These are phyloP conservation scores for Zygnema circumcarinatum DNA, from an alignment of 139 green algal species.

Conservation along the genomic window DNA sequence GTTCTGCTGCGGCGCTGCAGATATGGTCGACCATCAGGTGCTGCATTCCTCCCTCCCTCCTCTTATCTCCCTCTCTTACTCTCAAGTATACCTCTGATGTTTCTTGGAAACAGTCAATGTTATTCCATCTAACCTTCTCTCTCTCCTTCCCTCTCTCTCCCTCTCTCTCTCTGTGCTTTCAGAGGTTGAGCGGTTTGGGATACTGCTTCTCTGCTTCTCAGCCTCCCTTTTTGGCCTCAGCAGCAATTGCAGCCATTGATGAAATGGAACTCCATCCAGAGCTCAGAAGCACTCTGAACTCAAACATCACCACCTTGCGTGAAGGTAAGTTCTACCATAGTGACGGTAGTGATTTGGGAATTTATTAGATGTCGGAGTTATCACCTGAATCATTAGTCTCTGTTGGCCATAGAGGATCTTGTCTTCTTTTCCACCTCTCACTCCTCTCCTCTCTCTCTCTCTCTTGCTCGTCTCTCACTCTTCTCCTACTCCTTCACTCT, in stretches of 20 bases:
- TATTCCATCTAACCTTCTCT: background rate
- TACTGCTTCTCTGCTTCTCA: conserved; percentile 97
- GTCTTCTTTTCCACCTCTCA: too few species aligned
- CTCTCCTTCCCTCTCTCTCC: background rate
- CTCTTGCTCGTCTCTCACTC: too few species aligned
- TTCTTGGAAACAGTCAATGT: background rate
- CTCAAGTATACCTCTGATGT: background rate
- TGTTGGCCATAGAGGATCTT: background rate
- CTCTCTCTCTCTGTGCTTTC: conserved; percentile 8
- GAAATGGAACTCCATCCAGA: conserved; percentile 37
- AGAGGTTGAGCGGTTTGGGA: conserved; percentile 67
- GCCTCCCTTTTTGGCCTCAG: conserved; percentile 89
- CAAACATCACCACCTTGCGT: conserved; percentile 35
- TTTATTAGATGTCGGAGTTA: background rate
- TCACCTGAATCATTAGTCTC: background rate
- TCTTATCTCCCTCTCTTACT: background rate
- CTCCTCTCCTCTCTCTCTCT: too few species aligned
- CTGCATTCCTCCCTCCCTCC: background rate
- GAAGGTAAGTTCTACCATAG: conserved; percentile 46
- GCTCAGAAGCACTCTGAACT: conserved; percentile 12
- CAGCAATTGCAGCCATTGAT: conserved; percentile 59
- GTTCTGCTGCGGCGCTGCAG: conserved; percentile 76
- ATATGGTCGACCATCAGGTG: conserved; percentile 89
- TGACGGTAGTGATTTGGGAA: background rate
- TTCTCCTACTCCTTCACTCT: too few species aligned